phyloP scores from a whole-genome alignment of 208 protist genomes.

The Tritrichomonas foetus region DNA sequence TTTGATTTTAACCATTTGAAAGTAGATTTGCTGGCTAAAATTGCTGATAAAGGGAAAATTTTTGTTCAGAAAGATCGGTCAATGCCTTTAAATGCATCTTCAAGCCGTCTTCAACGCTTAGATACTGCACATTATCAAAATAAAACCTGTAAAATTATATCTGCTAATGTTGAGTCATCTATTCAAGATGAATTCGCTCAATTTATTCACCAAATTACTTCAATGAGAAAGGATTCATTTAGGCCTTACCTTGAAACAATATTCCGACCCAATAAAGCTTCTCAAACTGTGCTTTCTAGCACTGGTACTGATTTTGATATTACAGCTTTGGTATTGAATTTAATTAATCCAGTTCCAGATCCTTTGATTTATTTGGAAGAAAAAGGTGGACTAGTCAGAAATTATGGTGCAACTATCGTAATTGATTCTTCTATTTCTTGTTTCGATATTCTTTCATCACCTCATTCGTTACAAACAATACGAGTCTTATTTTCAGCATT shows the following conservation, averaged over 20 bases:
- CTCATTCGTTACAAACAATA: slow-evolving; percentile 2
- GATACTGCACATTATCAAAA: background rate
- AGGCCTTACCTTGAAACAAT: background rate
- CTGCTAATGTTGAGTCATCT: background rate
- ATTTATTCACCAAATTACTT: background rate
- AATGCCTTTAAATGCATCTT: background rate
- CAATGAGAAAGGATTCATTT: background rate
- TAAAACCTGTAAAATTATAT: background rate
- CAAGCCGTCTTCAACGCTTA: background rate
- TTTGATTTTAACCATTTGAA: background rate
- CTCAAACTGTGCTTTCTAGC: background rate
- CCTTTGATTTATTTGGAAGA: background rate
- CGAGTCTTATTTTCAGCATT: background rate
- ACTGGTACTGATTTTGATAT: background rate
- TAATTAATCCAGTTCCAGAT: background rate
- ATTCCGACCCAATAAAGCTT: background rate
- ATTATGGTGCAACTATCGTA: background rate
- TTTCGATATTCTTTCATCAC: background rate
- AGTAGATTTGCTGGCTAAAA: background rate
- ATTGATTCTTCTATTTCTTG: background rate
- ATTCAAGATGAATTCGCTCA: background rate
- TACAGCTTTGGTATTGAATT: background rate
- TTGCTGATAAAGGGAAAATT: background rate
- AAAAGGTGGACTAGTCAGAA: background rate
- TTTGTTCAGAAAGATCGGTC: background rate